Base-by-base conservation (phyloP, 108 stramenopile genomes). In the Pseudonitzschia delicatissima region DNA sequence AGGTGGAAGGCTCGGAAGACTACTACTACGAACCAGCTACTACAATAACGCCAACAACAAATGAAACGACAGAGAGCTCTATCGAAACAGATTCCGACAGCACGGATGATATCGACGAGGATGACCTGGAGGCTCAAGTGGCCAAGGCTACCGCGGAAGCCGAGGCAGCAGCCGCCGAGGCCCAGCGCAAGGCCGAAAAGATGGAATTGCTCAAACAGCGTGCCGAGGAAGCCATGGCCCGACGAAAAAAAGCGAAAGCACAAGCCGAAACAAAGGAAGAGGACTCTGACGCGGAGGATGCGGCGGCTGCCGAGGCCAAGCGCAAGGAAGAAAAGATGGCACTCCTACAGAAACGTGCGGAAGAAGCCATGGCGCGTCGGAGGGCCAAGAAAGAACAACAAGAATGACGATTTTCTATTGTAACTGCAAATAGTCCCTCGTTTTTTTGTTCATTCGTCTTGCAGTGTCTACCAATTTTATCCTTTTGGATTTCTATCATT, bases 151-250 rank as follows among this genome's bases (percentile, higher is more conserved):
- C 72, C 34, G 55, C 42, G n/a, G 79, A 76, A 18, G 73, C 78
- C 13, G 57, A 62, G 17, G 66, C 67, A 7, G 64, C 70, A 2
- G 83, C 74, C 28, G 71, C 77, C 31, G 87, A 88, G 53, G 92
- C 92, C 4, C 57, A 81, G 36, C 71, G 86, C 25, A 91, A 91
- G 57, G 86, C 82, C 20, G 87, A 82, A 34, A 91, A 91, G 76
- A 86, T 93, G 86, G 82, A 83, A 57, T 52, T 86, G 73, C 49
- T 86, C 35, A 60, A 68, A 63, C 64, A 71, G 57, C 66, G 77
- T 5, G 85, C 85, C 25, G 74, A 82, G 66, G 81, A 79, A 72
- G 84, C 84, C 44, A 60, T 85, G 76, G 78, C 71, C 9, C 40
- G 73, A 58, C 72, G 85, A 21, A 70, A 76, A 44, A 57, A 80